Evolutionary conservation across 1,139 yeast species (phyloP).

Genomic region (Komagataea norvegica): DNA sequence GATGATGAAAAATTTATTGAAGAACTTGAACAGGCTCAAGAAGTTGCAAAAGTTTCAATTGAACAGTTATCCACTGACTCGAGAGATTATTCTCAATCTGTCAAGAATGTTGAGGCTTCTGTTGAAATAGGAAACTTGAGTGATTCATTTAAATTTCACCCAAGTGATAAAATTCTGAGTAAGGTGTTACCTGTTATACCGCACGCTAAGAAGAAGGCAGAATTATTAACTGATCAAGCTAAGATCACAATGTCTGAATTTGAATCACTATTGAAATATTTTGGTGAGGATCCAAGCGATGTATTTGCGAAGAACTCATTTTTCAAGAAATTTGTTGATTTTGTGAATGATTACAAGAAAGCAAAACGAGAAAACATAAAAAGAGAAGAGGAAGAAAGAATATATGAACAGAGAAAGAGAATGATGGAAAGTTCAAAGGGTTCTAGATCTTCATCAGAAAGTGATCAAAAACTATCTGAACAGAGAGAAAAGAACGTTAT

Average conservation of each 20-base stretch:
- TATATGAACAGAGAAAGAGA: constrained; percentile 62
- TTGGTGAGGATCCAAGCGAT: constrained; percentile 75
- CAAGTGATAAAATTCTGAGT: constrained; percentile 58
- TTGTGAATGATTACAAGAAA: constrained; percentile 59
- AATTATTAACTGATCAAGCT: constrained; percentile 58
- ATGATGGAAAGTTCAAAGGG: constrained; percentile 44
- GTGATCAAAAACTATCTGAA: constrained; percentile 11
- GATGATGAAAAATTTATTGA: constrained; percentile 53
- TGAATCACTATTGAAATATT: constrained; percentile 63
- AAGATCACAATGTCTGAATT: constrained; percentile 61
- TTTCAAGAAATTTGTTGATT: constrained; percentile 61
- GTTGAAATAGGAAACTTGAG: constrained; percentile 73
- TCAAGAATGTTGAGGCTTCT: constrained; percentile 67
- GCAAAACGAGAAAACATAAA: constrained; percentile 61
- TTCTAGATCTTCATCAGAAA: constrained; percentile 6
- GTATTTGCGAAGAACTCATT: constrained; percentile 63
- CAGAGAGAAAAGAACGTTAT: constrained; percentile 46
- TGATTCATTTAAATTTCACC: constrained; percentile 71
- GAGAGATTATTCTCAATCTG: constrained; percentile 47
- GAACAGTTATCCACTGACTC: constrained; percentile 66
- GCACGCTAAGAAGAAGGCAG: constrained; percentile 63
- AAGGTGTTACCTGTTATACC: constrained; percentile 63
- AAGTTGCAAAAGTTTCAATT: constrained; percentile 60
- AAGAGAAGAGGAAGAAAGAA: constrained; percentile 64
- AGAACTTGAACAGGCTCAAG: constrained; percentile 54